Percentiles rank a stretch among this genome's conserved stretches.
phyloP scores from a whole-genome alignment of 2,329 filamentous ascomycete genomes.

The Stagonosporopsis tanaceti region DNA sequence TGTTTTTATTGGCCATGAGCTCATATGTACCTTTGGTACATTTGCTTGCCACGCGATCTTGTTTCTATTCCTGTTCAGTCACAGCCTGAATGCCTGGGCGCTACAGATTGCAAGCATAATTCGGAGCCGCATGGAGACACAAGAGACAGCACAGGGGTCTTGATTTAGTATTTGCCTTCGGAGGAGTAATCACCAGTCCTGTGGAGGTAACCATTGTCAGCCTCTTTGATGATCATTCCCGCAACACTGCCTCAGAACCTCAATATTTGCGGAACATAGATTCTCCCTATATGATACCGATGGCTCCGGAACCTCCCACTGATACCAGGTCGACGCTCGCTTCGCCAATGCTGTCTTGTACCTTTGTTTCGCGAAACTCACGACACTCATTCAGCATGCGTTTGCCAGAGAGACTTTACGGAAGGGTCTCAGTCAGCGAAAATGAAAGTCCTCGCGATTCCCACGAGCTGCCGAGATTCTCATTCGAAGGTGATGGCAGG shows the following conservation, averaged over 20 bases:
- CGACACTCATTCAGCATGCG: slow-evolving; percentile 20
- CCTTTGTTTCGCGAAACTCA: slow-evolving; percentile 10
- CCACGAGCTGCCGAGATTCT: slow-evolving; percentile 27
- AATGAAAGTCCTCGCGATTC: slow-evolving; percentile 12
- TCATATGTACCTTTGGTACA: not conserved
- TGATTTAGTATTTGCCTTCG: slow-evolving; percentile 4
- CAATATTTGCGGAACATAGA: not conserved
- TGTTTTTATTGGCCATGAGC: not conserved
- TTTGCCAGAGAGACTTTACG: slow-evolving; percentile 24
- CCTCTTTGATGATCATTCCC: slow-evolving; percentile 14
- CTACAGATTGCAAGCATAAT: not conserved
- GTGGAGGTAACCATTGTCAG: slow-evolving; percentile 7
- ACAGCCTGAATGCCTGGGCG: slow-evolving; percentile 7
- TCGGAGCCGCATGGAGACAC: not conserved
- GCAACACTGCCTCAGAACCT: slow-evolving; percentile 26
- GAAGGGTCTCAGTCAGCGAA: slow-evolving; percentile 10
- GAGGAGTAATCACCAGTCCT: not conserved
- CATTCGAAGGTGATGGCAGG: slow-evolving; percentile 27
- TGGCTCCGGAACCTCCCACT: not conserved
- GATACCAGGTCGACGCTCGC: not conserved
- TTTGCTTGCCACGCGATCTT: slow-evolving; percentile 5
- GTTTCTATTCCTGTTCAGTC: slow-evolving; percentile 21
- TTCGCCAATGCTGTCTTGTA: slow-evolving; percentile 4
- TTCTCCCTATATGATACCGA: not conserved
- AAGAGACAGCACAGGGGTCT: not conserved